A percentile compares a stretch with the other conserved stretches of the same genome.
phyloP scores from a whole-genome alignment of 2,329 filamentous ascomycete species.

The Ceratocystis alfenasii region DNA sequence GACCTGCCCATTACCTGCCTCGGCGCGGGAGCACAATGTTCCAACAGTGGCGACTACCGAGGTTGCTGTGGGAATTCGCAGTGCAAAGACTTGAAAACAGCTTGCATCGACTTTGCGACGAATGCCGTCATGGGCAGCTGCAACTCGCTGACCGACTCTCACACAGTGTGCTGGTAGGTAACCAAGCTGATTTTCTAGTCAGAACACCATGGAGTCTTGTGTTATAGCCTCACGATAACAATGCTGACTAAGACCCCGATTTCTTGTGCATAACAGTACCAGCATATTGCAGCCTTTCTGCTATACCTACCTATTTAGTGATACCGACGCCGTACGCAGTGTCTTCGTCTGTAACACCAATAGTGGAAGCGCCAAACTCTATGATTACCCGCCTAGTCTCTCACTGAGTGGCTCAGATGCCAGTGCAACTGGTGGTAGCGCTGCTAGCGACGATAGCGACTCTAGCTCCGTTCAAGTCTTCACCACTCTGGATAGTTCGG shows the following conservation, averaged over 20 bases:
- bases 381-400: constrained; percentile 27
- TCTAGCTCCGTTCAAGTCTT: constrained; percentile 19
- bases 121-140: constrained; percentile 26
- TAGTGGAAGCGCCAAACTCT: constrained; percentile 26
- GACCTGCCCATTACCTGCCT: constrained; percentile 13
- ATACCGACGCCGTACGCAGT: constrained; percentile 22
- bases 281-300: constrained; percentile 24
- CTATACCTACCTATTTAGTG: constrained; percentile 28
- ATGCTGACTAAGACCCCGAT: constrained; percentile 17
- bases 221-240: neutral
- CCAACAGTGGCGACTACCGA: constrained; percentile 25
- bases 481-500: constrained; percentile 10
- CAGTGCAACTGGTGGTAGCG: too few relatives aligned
- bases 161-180: constrained; percentile 31
- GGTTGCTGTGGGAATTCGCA: constrained; percentile 29
- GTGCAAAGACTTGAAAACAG: constrained; percentile 29
- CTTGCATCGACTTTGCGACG: constrained; percentile 28
- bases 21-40: constrained; percentile 28
- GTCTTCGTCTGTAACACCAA: constrained; percentile 26
- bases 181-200: neutral
- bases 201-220: too few relatives aligned
- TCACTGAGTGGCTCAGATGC: constrained; percentile 23
- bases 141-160: constrained; percentile 26
- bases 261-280: constrained; percentile 21
- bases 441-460: neutral